Evolutionary conservation across 2,329 filamentous ascomycete genomes (phyloP).

Genomic region (Ceratocystis destructans): DNA sequence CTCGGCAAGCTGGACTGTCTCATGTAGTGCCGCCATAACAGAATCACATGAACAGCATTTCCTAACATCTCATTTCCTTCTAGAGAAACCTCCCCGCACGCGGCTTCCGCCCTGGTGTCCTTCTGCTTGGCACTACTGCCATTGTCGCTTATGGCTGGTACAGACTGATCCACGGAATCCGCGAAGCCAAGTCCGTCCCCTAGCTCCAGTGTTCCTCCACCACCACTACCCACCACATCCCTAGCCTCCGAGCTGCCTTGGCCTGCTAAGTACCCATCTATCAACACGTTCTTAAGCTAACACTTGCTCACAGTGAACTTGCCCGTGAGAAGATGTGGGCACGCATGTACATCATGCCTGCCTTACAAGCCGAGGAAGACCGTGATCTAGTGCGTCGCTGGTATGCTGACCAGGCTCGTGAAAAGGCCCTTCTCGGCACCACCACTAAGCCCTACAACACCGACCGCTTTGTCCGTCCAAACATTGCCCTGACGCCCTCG

Average conservation of each 20-base stretch:
- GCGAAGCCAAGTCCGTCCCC: constrained; percentile 71
- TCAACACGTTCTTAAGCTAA: constrained; percentile 10
- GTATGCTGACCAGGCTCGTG: constrained; percentile 72
- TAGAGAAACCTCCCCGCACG: constrained; percentile 84
- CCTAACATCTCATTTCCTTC: neutral
- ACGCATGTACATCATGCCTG: constrained; percentile 82
- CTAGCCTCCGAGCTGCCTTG: neutral
- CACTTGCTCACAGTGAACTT: constrained; percentile 54
- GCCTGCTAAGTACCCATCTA: neutral
- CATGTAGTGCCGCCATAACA: neutral
- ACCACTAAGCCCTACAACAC: constrained; percentile 77
- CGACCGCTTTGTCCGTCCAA: constrained; percentile 52
- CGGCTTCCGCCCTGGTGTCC: constrained; percentile 71
- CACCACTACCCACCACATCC: neutral
- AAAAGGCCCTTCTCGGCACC: constrained; percentile 78
- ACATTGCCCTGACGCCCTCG: constrained; percentile 16
- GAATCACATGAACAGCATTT: neutral
- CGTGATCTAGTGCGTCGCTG: constrained; percentile 82
- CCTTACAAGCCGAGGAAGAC: constrained; percentile 93
- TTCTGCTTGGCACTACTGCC: constrained; percentile 61
- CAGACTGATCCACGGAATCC: constrained; percentile 64
- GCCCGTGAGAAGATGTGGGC: constrained; percentile 97
- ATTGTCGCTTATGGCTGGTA: constrained; percentile 89
- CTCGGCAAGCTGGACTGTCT: too few species aligned
- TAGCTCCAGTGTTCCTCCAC: neutral